phyloP scores from a whole-genome alignment of 768 basidiomycete species.

The Panaeolus cyanescens region DNA sequence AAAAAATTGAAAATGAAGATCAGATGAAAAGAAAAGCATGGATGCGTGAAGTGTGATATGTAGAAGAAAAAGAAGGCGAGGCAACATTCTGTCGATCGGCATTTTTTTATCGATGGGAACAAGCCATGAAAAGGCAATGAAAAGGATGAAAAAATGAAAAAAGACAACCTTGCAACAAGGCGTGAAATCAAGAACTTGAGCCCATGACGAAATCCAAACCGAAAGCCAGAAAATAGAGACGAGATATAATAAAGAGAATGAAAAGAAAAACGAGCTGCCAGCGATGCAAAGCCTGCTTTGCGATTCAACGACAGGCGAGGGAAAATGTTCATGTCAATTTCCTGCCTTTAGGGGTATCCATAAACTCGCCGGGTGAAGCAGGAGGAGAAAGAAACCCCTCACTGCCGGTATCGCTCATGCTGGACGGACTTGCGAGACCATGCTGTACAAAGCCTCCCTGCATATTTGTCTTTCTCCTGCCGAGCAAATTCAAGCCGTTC shows the following conservation, averaged over 20 bases:
- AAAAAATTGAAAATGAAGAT: not conserved
- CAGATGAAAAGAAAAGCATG: not conserved
- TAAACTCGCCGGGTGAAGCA: constrained; percentile 1
- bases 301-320: not conserved
- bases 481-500: constrained; percentile 3
- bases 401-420: not conserved
- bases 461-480: constrained; percentile 8
- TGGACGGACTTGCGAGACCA: not conserved
- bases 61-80: not conserved
- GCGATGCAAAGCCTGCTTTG: not conserved
- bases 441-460: not conserved
- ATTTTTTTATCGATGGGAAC: constrained; percentile 4
- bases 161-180: not conserved
- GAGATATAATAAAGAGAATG: not conserved
- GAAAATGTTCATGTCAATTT: not conserved
- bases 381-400: not conserved
- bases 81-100: not conserved
- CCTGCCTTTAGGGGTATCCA: not conserved
- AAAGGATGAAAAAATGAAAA: too few species aligned
- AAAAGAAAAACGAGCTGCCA: not conserved
- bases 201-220: not conserved
- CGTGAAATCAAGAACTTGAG: not conserved
- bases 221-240: not conserved
- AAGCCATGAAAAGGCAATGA: too few species aligned
- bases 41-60: not conserved